These are phyloP conservation scores for Tricholoma matsutake DNA, from an alignment of 768 basidiomycete genomes.

Conservation along the genomic window DNA sequence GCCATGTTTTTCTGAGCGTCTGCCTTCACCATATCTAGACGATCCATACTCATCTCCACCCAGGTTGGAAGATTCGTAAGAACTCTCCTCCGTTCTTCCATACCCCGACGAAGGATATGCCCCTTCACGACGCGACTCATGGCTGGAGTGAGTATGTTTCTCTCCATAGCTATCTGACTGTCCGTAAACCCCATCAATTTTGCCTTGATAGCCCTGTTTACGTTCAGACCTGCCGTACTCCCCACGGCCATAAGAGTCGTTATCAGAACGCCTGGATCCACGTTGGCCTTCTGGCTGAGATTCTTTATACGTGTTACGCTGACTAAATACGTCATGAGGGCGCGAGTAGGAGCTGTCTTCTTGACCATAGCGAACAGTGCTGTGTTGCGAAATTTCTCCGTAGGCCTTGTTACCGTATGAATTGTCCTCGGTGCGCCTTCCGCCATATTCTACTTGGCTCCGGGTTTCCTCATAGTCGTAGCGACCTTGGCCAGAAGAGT, in stretches of 20 bases:
- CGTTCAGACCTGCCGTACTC: neutral
- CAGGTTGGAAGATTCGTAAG: slow-evolving; percentile 12
- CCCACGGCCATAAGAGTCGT: neutral
- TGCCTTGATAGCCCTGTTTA: neutral
- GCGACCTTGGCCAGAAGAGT: slow-evolving; percentile 10
- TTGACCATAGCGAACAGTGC: slow-evolving; percentile 5
- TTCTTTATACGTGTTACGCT: slow-evolving; percentile 5
- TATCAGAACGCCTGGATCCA: slow-evolving; percentile 8
- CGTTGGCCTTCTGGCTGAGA: slow-evolving; percentile 15
- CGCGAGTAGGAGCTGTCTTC: neutral
- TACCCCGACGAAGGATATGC: slow-evolving; percentile 16
- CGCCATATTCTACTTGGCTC: slow-evolving; percentile 8
- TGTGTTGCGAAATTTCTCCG: slow-evolving; percentile 1
- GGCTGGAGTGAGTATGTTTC: neutral
- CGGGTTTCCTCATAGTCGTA: slow-evolving; percentile 5
- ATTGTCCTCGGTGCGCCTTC: slow-evolving; percentile 2
- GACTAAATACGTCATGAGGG: neutral
- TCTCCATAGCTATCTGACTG: slow-evolving; percentile 3
- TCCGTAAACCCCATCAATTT: neutral
- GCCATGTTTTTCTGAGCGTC: slow-evolving; percentile 7
- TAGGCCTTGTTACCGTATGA: slow-evolving; percentile 9
- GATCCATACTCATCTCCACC: slow-evolving; percentile 17
- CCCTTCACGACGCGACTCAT: slow-evolving; percentile 1
- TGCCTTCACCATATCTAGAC: slow-evolving; percentile 11
- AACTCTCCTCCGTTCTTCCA: slow-evolving; percentile 14